Conservation (phyloP, 495 filamentous ascomycete species). For the Neurospora sp. region DNA sequence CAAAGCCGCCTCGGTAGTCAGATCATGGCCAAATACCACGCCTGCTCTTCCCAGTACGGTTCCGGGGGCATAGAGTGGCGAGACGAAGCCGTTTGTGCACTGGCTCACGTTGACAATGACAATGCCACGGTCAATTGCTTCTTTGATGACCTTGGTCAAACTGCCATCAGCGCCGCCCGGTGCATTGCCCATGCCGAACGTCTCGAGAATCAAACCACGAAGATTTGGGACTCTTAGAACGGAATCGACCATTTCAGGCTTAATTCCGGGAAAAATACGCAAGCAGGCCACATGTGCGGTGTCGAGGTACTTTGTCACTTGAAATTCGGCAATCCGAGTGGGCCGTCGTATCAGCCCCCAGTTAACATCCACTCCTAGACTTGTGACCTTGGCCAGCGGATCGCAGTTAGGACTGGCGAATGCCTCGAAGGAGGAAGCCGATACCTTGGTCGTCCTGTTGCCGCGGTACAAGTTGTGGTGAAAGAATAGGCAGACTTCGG, state of each 20-base stretch:
- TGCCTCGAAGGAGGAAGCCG: slow-evolving; percentile 75
- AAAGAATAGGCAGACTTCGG: slow-evolving; percentile 94
- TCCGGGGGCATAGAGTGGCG: slow-evolving; percentile 84
- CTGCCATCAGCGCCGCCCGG: slow-evolving; percentile 75
- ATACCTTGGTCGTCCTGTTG: slow-evolving; percentile 83
- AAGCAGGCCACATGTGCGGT: slow-evolving; percentile 87
- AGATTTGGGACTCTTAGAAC: slow-evolving; percentile 72
- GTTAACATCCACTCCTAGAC: slow-evolving; percentile 69
- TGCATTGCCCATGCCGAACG: slow-evolving; percentile 91
- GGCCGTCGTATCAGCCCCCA: slow-evolving; percentile 77
- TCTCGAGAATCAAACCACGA: slow-evolving; percentile 81
- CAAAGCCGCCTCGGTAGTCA: slow-evolving; percentile 88
- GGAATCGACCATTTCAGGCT: slow-evolving; percentile 87
- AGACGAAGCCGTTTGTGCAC: slow-evolving; percentile 81
- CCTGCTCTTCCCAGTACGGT: slow-evolving; percentile 79
- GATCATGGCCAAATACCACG: slow-evolving; percentile 84
- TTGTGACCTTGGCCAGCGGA: slow-evolving; percentile 70
- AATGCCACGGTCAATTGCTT: slow-evolving; percentile 69
- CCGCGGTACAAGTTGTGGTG: slow-evolving; percentile 87
- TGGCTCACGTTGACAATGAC: slow-evolving; percentile 92
- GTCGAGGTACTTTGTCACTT: slow-evolving; percentile 66
- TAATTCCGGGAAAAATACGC: slow-evolving; percentile 91
- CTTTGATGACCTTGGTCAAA: slow-evolving; percentile 68
- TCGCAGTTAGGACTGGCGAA: slow-evolving; percentile 79
- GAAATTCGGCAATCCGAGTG: slow-evolving; percentile 61